Evolutionary conservation across 1,284 basidiomycete genomes (phyloP), one percentile per base, ranked within the genome.

Genomic region (Paramarasmius palmivorus): DNA sequence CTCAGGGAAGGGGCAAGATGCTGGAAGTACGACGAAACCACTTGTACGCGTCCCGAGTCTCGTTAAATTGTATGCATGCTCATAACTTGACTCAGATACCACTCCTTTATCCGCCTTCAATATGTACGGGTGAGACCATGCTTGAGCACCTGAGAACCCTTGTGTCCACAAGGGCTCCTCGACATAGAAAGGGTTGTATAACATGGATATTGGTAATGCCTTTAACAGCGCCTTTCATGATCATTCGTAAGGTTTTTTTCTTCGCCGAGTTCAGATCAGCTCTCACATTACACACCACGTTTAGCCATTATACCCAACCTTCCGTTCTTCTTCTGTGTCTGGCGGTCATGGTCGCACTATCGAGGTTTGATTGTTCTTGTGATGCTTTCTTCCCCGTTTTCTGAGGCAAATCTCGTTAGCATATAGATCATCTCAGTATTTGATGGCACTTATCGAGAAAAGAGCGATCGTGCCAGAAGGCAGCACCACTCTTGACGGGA

Each of bases 291-390:
- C n/a, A n/a, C n/a, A n/a, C n/a, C n/a, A 49, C 12, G 54, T 22
- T 19, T 50, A 91, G 89, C 90, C 12, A 69, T 92, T 52, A 83
- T 92, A 66, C 90, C 90, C 25, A 92, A 92, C 66, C 70, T 92
- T 23, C 90, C 90, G 0, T 87, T 92, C 68, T 91, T 92, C 73
- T 92, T 90, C 69, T 91, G 88, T 62, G 79, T 77, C 2, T 92
- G 90, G 90, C 76, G 90, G 46, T 83, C 88, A 42, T 92, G 90
- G 89, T 86, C 84, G 42, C 90, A 92, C 67, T 92, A 86, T 64
- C 82, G 75, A 78, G 88, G 89, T 88, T n/a, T n/a, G n/a, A n/a
- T n/a, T n/a, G n/a, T n/a, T n/a, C n/a, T n/a, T n/a, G n/a, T n/a
- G n/a, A n/a, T n/a, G n/a, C n/a, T n/a, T n/a, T n/a, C n/a, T n/a